These are phyloP conservation scores for Niebla homalea DNA, from an alignment of 495 filamentous ascomycete genomes.

Conservation along the genomic window DNA sequence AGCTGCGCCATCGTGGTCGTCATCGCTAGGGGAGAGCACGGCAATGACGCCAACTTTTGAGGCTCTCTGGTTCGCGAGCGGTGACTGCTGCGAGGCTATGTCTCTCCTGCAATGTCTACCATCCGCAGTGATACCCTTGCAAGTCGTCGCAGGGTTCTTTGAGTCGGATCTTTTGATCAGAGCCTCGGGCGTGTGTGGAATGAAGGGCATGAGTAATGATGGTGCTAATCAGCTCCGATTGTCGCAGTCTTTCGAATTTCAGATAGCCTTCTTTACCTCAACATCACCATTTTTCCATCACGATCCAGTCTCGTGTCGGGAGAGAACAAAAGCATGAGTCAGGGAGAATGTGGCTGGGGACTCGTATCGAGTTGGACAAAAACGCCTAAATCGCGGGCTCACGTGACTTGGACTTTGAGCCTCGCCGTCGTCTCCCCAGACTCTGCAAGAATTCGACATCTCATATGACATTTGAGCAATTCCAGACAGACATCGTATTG, in stretches of 20 bases:
- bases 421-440: too few relatives aligned
- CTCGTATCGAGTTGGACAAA: too few relatives aligned
- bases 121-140: conserved; percentile 65
- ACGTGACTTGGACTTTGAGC: not conserved
- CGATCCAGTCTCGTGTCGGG: too few relatives aligned
- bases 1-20: conserved; percentile 27
- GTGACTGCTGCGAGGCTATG: conserved; percentile 24
- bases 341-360: too few relatives aligned
- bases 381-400: not conserved
- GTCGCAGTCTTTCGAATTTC: too few relatives aligned
- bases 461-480: too few relatives aligned
- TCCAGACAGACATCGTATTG: too few relatives aligned
- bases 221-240: not conserved
- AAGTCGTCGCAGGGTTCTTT: conserved; percentile 71
- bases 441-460: too few relatives aligned
- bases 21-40: conserved; percentile 25
- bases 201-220: conserved; percentile 51
- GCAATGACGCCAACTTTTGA: conserved; percentile 24
- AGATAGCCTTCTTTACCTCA: too few relatives aligned
- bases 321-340: too few relatives aligned
- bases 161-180: conserved; percentile 65
- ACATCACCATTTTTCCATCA: too few relatives aligned
- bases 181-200: conserved; percentile 74
- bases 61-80: conserved; percentile 19
- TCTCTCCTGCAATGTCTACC: conserved; percentile 70